Conservation (phyloP, 148 eudicot species). For the Camellia lanceoleosa region DNA sequence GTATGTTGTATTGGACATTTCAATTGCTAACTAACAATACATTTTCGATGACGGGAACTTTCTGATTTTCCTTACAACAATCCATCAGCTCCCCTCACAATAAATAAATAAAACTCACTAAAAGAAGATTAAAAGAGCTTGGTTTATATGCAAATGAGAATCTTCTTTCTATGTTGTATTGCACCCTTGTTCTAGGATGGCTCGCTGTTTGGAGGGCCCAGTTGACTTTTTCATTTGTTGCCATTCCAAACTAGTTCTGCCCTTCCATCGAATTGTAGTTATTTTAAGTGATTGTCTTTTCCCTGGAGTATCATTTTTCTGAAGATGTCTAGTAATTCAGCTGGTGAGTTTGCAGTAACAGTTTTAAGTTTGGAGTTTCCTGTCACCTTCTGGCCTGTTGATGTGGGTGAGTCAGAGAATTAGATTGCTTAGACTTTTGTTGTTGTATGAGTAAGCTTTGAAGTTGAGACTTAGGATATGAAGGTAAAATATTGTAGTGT, state of each 20-base stretch:
- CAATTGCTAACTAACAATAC: background rate
- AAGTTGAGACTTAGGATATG: background rate
- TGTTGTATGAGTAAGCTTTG: background rate
- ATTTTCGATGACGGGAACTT: background rate
- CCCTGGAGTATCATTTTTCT: background rate
- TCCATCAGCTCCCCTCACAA: background rate
- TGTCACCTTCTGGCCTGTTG: background rate
- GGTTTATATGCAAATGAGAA: background rate
- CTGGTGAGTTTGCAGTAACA: background rate
- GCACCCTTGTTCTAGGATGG: background rate
- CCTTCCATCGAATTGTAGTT: background rate
- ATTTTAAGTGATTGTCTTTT: background rate
- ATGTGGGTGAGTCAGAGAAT: background rate
- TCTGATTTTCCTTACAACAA: background rate
- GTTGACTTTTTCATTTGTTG: background rate
- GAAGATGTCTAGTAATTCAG: background rate
- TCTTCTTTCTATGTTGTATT: background rate
- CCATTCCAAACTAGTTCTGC: background rate
- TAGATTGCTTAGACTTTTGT: background rate
- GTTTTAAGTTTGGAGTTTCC: background rate
- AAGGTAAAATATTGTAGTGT: background rate
- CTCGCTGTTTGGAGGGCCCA: background rate
- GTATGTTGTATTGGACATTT: slow-evolving; percentile 28
- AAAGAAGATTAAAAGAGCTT: background rate
- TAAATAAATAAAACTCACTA: background rate